Base-by-base conservation (phyloP, 73 alveolate genomes). In the Paramecium pentaurelia region DNA sequence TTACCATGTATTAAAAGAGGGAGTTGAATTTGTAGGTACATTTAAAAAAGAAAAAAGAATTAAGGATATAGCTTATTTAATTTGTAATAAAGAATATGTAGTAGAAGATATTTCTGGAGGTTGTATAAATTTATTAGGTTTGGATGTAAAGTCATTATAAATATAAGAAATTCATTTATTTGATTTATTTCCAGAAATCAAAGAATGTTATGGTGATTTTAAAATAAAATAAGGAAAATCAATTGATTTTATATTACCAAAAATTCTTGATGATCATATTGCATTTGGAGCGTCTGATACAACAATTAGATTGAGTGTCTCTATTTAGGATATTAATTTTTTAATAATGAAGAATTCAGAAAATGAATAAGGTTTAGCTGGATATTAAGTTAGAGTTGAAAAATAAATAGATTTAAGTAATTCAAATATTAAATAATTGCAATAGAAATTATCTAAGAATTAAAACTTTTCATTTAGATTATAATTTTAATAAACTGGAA, bases 1-100 rank as follows among this genome's bases (percentile, higher is more conserved):
- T 22, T 89, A 71, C 27, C 94, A 89, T 71, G 94, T 83, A 5
- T 54, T 89, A 20, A 89, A 89, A 27, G 94, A 89, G 47, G 94
- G 94, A 4, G 71, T 89, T 37, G 94, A 89, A 22, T 89, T 89
- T 30, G 86, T 71, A n/a, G 94, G 77, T 22, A 89, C 88, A 6
- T 71, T 89, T 20, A 89, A 83, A 30, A 89, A 89, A 30, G 94
- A 89, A 73, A 89, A 89, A 37, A 71, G 75, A 12, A 49, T 89
- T 6, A 89, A 89, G 28, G 88, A 89, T 60, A 40, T 73, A 28
- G 94, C 94, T 11, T 89, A 89, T 47, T 25, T 80, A 10, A 58
- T 80, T 8, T 80, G 91, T 25, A 80, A 80, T 44, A 80, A 45
- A 1, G 91, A 80, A 4, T 49, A 27, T 22, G 45, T 80, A 0